phyloP scores from a whole-genome alignment of 2,329 filamentous ascomycete species.

The Cercospora zeae-maydis region DNA sequence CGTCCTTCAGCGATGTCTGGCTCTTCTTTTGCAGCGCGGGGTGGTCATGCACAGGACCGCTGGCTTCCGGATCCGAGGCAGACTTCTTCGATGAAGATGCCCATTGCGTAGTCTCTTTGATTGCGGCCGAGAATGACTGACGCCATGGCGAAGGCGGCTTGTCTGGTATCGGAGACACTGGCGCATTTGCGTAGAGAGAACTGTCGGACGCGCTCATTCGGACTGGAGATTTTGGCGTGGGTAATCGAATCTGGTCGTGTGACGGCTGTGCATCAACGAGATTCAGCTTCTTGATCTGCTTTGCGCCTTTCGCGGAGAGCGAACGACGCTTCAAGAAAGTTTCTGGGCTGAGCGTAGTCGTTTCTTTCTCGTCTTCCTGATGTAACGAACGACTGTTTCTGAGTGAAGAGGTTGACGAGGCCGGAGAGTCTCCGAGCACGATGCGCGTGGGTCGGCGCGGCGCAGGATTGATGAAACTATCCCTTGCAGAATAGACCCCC shows the following conservation, averaged over 20 bases:
- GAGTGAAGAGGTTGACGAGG: slow-evolving; percentile 5
- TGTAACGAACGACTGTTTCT: slow-evolving; percentile 2
- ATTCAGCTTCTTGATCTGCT: background rate
- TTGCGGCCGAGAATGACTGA: slow-evolving; percentile 20
- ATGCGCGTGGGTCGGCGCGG: slow-evolving; percentile 18
- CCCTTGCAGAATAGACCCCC: slow-evolving; percentile 19
- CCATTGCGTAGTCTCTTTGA: slow-evolving; percentile 18
- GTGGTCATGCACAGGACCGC: slow-evolving; percentile 28
- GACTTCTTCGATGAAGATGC: slow-evolving; percentile 14
- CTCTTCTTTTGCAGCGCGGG: slow-evolving; percentile 28
- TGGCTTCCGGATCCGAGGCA: slow-evolving; percentile 11
- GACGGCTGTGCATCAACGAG: slow-evolving; percentile 8
- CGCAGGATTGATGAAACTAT: slow-evolving; percentile 19
- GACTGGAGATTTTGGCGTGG: slow-evolving; percentile 10
- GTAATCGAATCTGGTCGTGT: slow-evolving; percentile 3
- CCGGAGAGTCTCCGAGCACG: slow-evolving; percentile 20
- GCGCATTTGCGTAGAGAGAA: background rate
- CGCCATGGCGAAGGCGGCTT: slow-evolving; percentile 21
- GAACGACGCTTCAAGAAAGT: slow-evolving; percentile 12
- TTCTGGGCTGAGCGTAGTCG: slow-evolving; percentile 8
- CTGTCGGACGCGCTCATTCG: slow-evolving; percentile 1
- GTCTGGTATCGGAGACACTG: slow-evolving; percentile 13
- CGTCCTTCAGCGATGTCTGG: slow-evolving; percentile 5
- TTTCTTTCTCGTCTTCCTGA: slow-evolving; percentile 1
- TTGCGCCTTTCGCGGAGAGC: slow-evolving; percentile 9